A percentile compares a stretch with the other conserved stretches of the same genome.
Conservation (phyloP, 805 yeast genomes). For the Ogataea paradorogensis region DNA sequence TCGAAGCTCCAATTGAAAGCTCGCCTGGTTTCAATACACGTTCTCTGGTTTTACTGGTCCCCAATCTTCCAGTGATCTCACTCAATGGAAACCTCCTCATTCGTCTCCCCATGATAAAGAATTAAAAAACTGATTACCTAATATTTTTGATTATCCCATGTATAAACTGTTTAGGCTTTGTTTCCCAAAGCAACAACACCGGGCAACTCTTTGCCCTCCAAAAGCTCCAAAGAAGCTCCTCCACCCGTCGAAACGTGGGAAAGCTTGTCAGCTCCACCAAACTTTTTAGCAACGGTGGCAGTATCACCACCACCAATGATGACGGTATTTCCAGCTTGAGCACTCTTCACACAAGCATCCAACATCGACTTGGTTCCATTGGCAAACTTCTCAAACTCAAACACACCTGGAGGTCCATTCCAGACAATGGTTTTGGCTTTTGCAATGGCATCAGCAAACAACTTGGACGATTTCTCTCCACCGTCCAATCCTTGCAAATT, state of each 20-base stretch:
- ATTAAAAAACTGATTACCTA: neutral
- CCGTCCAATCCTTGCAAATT: slow-evolving; percentile 94
- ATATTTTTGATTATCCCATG: neutral
- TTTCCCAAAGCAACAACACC: slow-evolving; percentile 61
- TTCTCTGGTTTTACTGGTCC: neutral
- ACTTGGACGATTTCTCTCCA: slow-evolving; percentile 84
- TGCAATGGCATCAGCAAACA: slow-evolving; percentile 78
- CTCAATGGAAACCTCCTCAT: slow-evolving; percentile 8
- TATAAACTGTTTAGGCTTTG: slow-evolving; percentile 8
- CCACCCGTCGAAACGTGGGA: slow-evolving; percentile 99
- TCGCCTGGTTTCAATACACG: slow-evolving; percentile 1
- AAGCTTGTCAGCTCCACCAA: slow-evolving; percentile 91
- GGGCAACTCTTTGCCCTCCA: slow-evolving; percentile 98
- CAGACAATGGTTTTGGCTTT: slow-evolving; percentile 97
- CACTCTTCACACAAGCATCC: slow-evolving; percentile 83
- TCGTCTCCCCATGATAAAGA: slow-evolving; percentile 5
- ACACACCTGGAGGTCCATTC: slow-evolving; percentile 99
- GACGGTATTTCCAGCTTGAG: slow-evolving; percentile 85
- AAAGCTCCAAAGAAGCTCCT: slow-evolving; percentile 98
- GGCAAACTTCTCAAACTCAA: slow-evolving; percentile 92
- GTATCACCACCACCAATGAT: slow-evolving; percentile 99
- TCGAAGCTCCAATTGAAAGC: neutral
- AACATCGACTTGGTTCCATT: slow-evolving; percentile 88
- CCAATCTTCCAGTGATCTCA: slow-evolving; percentile 12
- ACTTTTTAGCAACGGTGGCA: slow-evolving; percentile 98